phyloP scores from a whole-genome alignment of 345 rosid genomes.

The Crucihimalaya himalaica region DNA sequence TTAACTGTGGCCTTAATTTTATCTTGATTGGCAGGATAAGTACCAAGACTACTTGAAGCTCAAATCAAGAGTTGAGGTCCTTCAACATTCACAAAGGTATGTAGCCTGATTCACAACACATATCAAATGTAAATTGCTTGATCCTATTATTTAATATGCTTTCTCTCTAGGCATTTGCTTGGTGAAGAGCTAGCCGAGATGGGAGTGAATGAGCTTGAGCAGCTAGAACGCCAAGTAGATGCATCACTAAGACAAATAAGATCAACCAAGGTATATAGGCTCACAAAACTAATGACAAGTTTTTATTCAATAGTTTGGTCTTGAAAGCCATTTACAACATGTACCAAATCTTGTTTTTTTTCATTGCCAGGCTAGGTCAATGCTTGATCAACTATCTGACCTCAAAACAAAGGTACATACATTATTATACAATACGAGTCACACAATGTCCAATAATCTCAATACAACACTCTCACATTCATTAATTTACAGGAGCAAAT shows the following conservation, averaged over 20 bases:
- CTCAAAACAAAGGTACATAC: slow-evolving; percentile 40
- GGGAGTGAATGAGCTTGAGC: slow-evolving; percentile 67
- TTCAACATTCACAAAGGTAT: slow-evolving; percentile 76
- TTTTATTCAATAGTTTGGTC: background rate
- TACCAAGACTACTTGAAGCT: slow-evolving; percentile 73
- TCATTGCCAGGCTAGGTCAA: slow-evolving; percentile 38
- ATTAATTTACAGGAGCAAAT: slow-evolving; percentile 38
- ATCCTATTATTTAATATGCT: background rate
- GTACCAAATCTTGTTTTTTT: slow-evolving; percentile 14
- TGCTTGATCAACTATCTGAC: slow-evolving; percentile 42
- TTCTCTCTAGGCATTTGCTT: slow-evolving; percentile 62
- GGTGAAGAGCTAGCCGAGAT: slow-evolving; percentile 74
- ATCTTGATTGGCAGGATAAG: slow-evolving; percentile 41
- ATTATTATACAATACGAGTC: background rate
- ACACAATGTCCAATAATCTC: slow-evolving; percentile 1
- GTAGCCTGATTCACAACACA: background rate
- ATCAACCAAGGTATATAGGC: slow-evolving; percentile 61
- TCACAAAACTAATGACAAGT: background rate
- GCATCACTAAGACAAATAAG: slow-evolving; percentile 70
- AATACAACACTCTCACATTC: background rate
- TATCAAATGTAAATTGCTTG: background rate
- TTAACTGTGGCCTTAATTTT: background rate
- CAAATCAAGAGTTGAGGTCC: slow-evolving; percentile 57
- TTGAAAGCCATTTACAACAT: background rate
- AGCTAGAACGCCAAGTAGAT: slow-evolving; percentile 75